These are phyloP conservation scores for Ogataea degrootiae DNA, from an alignment of 805 yeast genomes.

Conservation along the genomic window DNA sequence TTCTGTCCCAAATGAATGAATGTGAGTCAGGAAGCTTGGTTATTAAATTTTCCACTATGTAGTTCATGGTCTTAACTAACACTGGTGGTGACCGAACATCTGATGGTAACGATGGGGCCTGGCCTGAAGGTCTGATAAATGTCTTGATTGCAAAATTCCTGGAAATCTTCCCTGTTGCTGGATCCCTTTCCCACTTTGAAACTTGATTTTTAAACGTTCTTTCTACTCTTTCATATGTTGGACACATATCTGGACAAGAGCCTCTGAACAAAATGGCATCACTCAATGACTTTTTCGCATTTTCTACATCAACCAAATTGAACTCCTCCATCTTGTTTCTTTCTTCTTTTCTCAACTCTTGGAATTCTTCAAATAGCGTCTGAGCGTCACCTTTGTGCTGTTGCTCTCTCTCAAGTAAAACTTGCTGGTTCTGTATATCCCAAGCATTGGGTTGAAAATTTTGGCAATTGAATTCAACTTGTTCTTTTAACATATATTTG, in stretches of 20 bases:
- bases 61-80: constrained; percentile 60
- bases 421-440: constrained; percentile 71
- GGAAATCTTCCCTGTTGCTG: constrained; percentile 53
- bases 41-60: constrained; percentile 60
- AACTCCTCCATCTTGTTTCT: constrained; percentile 70
- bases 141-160: constrained; percentile 73
- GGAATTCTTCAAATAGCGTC: constrained; percentile 70
- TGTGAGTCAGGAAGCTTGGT: constrained; percentile 77
- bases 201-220: constrained; percentile 86
- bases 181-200: constrained; percentile 68
- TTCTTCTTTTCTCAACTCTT: constrained; percentile 68
- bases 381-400: constrained; percentile 50
- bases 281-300: constrained; percentile 70
- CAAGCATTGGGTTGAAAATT: constrained; percentile 43
- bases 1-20: constrained; percentile 94
- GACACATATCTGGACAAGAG: constrained; percentile 92
- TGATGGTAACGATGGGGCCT: constrained; percentile 95
- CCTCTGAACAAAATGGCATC: constrained; percentile 90
- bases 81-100: constrained; percentile 93
- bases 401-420: constrained; percentile 49
- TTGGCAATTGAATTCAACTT: constrained; percentile 31
- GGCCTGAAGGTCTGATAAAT: constrained; percentile 96
- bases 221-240: constrained; percentile 84
- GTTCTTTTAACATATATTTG: constrained; percentile 29
- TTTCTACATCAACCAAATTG: constrained; percentile 85